These are phyloP conservation scores for Phytomonas sp. DNA, from an alignment of 208 protist species.

Conservation along the genomic window DNA sequence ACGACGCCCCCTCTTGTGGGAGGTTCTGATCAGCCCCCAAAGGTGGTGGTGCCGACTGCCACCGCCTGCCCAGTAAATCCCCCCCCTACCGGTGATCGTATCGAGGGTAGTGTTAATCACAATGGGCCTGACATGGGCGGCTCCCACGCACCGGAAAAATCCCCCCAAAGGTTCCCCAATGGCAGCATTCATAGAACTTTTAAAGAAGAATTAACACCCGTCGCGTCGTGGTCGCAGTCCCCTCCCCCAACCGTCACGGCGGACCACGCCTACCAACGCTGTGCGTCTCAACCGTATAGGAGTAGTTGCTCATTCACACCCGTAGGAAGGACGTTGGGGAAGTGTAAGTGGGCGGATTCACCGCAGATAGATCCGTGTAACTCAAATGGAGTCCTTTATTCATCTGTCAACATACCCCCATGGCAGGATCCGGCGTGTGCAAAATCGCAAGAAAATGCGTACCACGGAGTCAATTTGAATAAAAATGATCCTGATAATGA, in stretches of 20 bases:
- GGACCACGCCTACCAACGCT: not conserved
- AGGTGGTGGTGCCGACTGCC: not conserved
- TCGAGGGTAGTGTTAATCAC: not conserved
- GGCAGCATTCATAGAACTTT: not conserved
- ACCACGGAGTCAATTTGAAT: not conserved
- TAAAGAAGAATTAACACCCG: not conserved
- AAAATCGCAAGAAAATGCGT: not conserved
- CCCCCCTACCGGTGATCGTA: not conserved
- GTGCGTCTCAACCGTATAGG: not conserved
- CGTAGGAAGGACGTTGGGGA: not conserved
- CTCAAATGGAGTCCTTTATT: not conserved
- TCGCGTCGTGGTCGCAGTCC: not conserved
- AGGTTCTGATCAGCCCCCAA: not conserved
- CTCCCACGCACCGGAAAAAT: not conserved
- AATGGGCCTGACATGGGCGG: not conserved
- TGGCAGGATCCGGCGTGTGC: not conserved
- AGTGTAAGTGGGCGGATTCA: not conserved
- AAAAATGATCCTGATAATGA: not conserved
- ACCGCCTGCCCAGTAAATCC: not conserved
- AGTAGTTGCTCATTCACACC: not conserved
- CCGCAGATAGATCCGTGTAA: not conserved
- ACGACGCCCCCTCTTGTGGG: not conserved
- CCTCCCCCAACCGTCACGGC: not conserved
- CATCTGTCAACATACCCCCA: not conserved
- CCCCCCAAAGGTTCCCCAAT: not conserved